These are phyloP conservation scores for Canavalia ensiformis DNA, from an alignment of 306 rosid species.

Conservation along the genomic window DNA sequence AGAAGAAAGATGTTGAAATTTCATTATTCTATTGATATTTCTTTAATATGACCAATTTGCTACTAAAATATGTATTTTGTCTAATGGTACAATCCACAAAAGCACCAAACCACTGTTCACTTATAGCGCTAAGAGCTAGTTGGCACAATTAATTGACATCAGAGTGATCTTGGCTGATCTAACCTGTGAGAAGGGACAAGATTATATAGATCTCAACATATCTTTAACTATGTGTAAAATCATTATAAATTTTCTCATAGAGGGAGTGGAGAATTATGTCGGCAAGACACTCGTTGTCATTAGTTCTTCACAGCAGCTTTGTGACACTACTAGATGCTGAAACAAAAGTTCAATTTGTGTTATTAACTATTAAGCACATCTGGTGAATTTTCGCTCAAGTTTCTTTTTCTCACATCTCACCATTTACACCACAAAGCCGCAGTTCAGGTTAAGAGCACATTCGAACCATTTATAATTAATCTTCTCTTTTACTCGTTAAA, in stretches of 20 bases:
- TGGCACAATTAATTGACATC: slow-evolving; percentile 4
- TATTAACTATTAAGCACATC: background rate
- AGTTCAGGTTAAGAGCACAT: background rate
- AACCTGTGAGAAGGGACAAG: background rate
- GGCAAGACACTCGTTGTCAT: background rate
- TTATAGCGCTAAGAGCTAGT: background rate
- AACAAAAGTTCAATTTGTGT: background rate
- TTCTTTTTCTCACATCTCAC: background rate
- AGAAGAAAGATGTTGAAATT: background rate
- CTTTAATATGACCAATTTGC: background rate
- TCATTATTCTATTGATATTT: background rate
- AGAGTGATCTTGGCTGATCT: background rate
- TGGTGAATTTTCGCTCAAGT: background rate
- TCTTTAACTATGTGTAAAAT: background rate
- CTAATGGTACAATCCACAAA: background rate
- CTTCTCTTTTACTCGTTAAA: background rate
- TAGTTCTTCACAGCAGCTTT: background rate
- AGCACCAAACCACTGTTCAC: background rate
- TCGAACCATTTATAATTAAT: background rate
- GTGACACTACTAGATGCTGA: background rate
- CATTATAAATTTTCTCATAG: background rate
- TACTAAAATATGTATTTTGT: background rate
- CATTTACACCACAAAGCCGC: background rate
- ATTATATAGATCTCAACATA: background rate
- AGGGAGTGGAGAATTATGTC: background rate